Conservation (phyloP, 148 eudicot species). For the Fagopyrum tataricum region DNA sequence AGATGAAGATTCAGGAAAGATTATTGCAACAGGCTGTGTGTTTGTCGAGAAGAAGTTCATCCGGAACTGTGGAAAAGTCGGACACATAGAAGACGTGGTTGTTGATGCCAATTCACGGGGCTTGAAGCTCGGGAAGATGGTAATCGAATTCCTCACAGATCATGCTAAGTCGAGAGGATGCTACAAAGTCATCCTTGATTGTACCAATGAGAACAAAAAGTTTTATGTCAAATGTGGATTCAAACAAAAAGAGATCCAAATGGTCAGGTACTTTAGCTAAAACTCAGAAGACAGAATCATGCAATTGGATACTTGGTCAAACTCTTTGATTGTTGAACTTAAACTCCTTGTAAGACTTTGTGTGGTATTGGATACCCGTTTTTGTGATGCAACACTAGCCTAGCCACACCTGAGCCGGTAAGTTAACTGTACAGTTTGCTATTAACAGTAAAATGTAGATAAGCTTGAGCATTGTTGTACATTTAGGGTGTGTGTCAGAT, state of each 20-base stretch:
- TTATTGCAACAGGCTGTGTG: conserved; percentile 77
- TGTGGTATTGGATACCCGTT: too few species aligned
- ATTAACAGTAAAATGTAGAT: too few species aligned
- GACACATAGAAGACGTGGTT: conserved; percentile 89
- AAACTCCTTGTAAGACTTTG: too few species aligned
- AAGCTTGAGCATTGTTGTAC: too few species aligned
- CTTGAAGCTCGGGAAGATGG: conserved; percentile 70
- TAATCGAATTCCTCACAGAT: conserved; percentile 46
- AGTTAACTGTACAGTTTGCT: too few species aligned
- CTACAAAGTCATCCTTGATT: conserved; percentile 93
- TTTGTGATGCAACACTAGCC: too few species aligned
- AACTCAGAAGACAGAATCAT: too few species aligned
- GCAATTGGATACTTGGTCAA: too few species aligned
- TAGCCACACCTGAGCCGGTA: too few species aligned
- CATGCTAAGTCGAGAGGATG: conserved; percentile 67
- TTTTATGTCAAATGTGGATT: conserved; percentile 90
- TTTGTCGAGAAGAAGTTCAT: conserved; percentile 78
- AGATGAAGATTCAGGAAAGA: conserved; percentile 42
- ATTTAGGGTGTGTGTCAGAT: too few species aligned
- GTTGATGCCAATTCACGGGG: conserved; percentile 66
- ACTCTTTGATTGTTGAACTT: too few species aligned
- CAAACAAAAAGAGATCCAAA: conserved; percentile 60
- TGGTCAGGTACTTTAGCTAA: conserved; percentile 68
- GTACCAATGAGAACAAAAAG: conserved; percentile 39
- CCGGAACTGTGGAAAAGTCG: conserved; percentile 79